Evolutionary conservation across 257 asterid genomes (phyloP), one percentile per base, ranked within the genome.

Genomic region (Solanum stenotomum): DNA sequence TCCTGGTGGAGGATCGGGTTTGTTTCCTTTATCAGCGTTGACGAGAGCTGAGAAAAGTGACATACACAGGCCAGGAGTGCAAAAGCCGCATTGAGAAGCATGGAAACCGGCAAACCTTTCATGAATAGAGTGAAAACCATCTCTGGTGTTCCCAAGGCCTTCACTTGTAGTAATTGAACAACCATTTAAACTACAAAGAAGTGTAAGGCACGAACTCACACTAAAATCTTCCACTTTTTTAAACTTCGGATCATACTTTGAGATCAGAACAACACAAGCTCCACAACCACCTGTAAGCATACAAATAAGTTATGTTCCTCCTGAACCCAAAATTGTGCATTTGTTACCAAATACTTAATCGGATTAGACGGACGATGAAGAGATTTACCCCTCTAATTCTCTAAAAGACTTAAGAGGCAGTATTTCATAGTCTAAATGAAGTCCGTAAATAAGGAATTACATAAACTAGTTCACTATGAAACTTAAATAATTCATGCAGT

Each of bases 21-120:
- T 78, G 34, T 90, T 40, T 31, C 88, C 89, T 29, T 92, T 93
- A 20, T 95, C 93, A 2, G 95, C 95, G 59, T 94, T 90, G 22
- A 88, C 90, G n/a, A 95, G 94, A 10, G 96, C 94, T 25, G 98
- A 92, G 91, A 89, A 94, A 61, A 95, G 87, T 8, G 98, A 95
- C 90, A 95, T 85, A 88, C 98, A 95, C 94, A 95, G 91, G 78
- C 98, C 98, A 16, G 98, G 98, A 37, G 94, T 95, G 93, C 98
- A 95, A 85, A 90, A 95, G 44, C 98, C 98, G 87, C 98, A 95
- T 63, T 95, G 98, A 88, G 98, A 93, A 85, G 98, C 98, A 85
- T 95, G 94, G 85, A 95, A 95, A 35, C 96, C 98, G 3, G 98
- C 88, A 89, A 95, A 93, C 22, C 98, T 90, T 91, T 94, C 92